Conservation (phyloP, 805 yeast species). For the Sugiyamaella smithiae region DNA sequence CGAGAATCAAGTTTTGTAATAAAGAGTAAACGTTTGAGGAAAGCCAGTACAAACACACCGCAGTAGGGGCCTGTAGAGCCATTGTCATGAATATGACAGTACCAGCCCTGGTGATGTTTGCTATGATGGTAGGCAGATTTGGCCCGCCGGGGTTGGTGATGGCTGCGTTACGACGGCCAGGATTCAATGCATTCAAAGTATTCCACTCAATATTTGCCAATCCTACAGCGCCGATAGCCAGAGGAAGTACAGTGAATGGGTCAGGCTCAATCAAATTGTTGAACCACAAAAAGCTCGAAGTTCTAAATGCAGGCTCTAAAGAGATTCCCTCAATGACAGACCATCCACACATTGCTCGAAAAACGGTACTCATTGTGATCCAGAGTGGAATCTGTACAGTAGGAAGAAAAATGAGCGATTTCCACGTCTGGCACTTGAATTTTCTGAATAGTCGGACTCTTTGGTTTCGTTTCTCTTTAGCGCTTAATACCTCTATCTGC, state of each 20-base stretch:
- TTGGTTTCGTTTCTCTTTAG: constrained; percentile 74
- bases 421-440: constrained; percentile 74
- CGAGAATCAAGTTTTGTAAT: constrained; percentile 69
- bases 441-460: constrained; percentile 68
- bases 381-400: constrained; percentile 83
- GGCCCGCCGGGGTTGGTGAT: constrained; percentile 32
- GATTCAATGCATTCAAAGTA: constrained; percentile 47
- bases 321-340: constrained; percentile 32
- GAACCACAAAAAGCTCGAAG: constrained; percentile 62
- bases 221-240: constrained; percentile 66
- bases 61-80: constrained; percentile 81
- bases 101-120: constrained; percentile 70
- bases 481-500: constrained; percentile 68
- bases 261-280: constrained; percentile 58
- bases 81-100: constrained; percentile 79
- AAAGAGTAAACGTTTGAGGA: constrained; percentile 78
- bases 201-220: constrained; percentile 83
- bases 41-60: constrained; percentile 84
- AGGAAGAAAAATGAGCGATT: constrained; percentile 65
- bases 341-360: constrained; percentile 70
- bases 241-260: constrained; percentile 63
- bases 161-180: constrained; percentile 9
- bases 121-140: constrained; percentile 38
- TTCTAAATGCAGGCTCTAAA: constrained; percentile 33
- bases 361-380: constrained; percentile 72